phyloP scores from a whole-genome alignment of 768 basidiomycete species.

The Suillus americanus region DNA sequence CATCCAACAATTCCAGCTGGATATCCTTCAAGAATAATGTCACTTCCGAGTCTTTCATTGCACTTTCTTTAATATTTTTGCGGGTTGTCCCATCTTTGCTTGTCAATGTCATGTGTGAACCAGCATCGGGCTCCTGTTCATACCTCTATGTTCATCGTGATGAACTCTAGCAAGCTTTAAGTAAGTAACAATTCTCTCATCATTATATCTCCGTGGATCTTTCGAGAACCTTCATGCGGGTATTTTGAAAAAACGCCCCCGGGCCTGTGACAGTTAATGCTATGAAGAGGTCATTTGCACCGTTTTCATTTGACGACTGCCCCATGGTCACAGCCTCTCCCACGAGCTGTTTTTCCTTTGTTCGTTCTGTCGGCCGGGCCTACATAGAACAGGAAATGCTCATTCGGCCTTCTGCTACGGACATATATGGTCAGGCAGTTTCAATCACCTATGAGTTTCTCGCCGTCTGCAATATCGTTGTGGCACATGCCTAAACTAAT shows the following conservation, averaged over 20 bases:
- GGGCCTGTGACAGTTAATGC: background rate
- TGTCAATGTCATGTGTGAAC: background rate
- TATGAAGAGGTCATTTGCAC: background rate
- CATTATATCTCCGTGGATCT: background rate
- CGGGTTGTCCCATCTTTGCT: background rate
- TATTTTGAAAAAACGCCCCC: background rate
- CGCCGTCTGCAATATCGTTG: background rate
- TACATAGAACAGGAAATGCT: too few species aligned
- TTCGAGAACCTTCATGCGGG: background rate
- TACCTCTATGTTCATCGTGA: background rate
- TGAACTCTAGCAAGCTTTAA: background rate
- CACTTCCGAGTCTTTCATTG: background rate
- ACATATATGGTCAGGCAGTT: background rate
- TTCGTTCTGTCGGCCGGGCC: too few species aligned
- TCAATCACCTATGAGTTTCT: background rate
- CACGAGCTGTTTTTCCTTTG: background rate
- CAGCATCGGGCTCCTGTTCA: background rate
- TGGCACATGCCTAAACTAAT: background rate
- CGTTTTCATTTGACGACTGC: background rate
- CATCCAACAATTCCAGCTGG: background rate
- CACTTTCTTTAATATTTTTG: background rate
- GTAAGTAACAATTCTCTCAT: background rate
- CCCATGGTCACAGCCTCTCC: background rate
- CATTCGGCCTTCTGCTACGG: background rate
- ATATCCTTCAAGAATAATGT: background rate